Conservation (phyloP, 768 basidiomycete genomes). For the Kwoniella newhampshirensis region DNA sequence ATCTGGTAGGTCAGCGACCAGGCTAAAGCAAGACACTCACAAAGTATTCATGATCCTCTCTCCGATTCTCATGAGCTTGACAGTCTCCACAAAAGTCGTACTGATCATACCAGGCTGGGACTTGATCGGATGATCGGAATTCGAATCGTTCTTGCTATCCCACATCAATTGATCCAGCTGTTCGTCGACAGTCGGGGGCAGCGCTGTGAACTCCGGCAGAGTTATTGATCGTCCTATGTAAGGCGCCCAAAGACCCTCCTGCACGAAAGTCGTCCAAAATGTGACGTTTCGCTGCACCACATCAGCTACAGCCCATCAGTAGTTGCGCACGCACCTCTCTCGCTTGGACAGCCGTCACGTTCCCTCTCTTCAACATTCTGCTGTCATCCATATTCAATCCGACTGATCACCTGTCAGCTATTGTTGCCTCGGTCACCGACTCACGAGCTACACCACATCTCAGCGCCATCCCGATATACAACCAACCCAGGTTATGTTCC, state of each 20-base stretch:
- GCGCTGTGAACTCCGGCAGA: conserved; percentile 37
- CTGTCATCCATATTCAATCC: conserved; percentile 45
- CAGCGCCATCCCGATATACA: conserved; percentile 56
- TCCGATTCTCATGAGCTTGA: conserved; percentile 41
- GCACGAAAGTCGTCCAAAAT: conserved; percentile 45
- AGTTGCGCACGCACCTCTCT: conserved; percentile 35
- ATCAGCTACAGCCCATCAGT: too few relatives aligned
- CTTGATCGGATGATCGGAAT: conserved; percentile 15
- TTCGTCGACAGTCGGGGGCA: conserved; percentile 31
- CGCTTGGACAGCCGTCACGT: conserved; percentile 34
- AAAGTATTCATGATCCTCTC: conserved; percentile 43
- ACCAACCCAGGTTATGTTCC: conserved; percentile 57
- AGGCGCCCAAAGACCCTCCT: conserved; percentile 44
- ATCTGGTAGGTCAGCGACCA: conserved; percentile 11
- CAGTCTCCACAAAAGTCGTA: conserved; percentile 42
- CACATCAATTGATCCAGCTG: conserved; percentile 36
- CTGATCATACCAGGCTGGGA: conserved; percentile 39
- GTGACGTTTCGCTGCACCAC: conserved; percentile 33
- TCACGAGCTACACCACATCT: conserved; percentile 39
- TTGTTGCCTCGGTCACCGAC: conserved; percentile 16
- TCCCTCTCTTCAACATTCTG: conserved; percentile 30
- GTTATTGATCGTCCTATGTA: conserved; percentile 42
- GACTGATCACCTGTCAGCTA: conserved; percentile 30
- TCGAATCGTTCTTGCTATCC: background rate
- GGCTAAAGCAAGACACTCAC: conserved; percentile 18